A percentile compares a stretch with the other conserved stretches of the same genome.
These are phyloP conservation scores for Cladophialophora bantiana DNA, from an alignment of 2,329 filamentous ascomycete species.

Conservation along the genomic window DNA sequence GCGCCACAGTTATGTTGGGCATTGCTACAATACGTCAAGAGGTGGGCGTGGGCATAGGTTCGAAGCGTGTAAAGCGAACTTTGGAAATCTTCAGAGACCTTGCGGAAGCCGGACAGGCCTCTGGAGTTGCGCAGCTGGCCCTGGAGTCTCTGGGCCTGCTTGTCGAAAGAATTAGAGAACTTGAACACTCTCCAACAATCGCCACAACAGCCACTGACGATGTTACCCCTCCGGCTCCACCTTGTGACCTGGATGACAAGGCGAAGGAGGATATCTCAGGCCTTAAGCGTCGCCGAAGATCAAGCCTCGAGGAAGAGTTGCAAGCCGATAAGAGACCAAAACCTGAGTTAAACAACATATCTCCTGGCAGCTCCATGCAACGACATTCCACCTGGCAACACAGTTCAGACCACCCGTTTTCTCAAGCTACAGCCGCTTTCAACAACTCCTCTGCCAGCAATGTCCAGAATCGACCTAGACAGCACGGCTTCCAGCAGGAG, in stretches of 20 bases:
- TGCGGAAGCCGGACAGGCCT: conserved; percentile 2
- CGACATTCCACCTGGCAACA: conserved; percentile 16
- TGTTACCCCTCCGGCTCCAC: not conserved
- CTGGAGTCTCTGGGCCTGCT: conserved; percentile 14
- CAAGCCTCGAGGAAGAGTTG: conserved; percentile 8
- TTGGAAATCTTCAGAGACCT: conserved; percentile 27
- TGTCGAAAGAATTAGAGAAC: conserved; percentile 16
- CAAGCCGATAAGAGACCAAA: conserved; percentile 21
- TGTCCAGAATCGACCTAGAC: conserved; percentile 19
- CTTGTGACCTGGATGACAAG: not conserved
- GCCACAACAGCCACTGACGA: conserved; percentile 3
- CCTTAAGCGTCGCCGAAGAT: conserved; percentile 21
- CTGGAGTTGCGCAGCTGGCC: conserved; percentile 20
- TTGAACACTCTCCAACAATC: conserved; percentile 1
- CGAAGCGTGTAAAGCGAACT: conserved; percentile 20
- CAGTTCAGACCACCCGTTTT: conserved; percentile 19
- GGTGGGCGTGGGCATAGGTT: conserved; percentile 28
- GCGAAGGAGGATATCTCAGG: not conserved
- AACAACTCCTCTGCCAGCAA: conserved; percentile 20
- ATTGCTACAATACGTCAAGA: conserved; percentile 32
- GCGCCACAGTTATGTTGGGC: conserved; percentile 27
- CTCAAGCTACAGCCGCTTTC: conserved; percentile 22
- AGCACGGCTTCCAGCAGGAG: conserved; percentile 22
- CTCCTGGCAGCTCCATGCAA: conserved; percentile 10
- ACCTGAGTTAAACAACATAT: not conserved